phyloP scores from a whole-genome alignment of 306 rosid species.

The Prunus davidiana region DNA sequence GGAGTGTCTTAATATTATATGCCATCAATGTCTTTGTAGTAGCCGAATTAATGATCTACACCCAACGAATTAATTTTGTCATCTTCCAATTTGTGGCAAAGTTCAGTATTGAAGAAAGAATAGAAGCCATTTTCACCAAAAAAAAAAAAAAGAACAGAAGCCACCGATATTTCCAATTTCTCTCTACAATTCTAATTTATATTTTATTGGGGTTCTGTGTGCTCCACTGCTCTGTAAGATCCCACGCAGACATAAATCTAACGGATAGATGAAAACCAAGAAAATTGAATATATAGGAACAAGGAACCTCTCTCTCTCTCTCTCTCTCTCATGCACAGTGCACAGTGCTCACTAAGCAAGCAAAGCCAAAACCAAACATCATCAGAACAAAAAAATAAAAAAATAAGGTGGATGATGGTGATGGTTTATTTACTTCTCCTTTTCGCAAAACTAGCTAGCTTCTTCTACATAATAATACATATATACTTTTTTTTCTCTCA shows the following conservation, averaged over 20 bases:
- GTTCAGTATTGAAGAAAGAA: not conserved
- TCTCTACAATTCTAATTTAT: not conserved
- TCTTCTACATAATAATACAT: not conserved
- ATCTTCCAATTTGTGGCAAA: not conserved
- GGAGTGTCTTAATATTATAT: not conserved
- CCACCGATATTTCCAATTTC: too few relatives aligned
- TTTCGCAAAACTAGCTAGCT: not conserved
- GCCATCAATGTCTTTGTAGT: not conserved
- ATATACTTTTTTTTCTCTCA: slow-evolving; percentile 15
- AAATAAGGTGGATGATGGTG: slow-evolving; percentile 29
- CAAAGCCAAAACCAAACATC: slow-evolving; percentile 10
- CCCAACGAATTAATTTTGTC: not conserved
- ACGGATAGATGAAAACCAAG: not conserved
- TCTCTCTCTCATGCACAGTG: not conserved
- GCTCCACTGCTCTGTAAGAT: not conserved
- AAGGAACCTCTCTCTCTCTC: not conserved
- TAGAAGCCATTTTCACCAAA: too few relatives aligned
- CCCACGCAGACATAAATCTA: not conserved
- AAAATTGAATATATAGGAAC: not conserved
- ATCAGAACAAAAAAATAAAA: not conserved
- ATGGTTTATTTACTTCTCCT: not conserved
- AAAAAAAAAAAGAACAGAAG: too few relatives aligned
- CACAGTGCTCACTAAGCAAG: not conserved
- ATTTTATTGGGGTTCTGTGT: not conserved
- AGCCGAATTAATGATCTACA: not conserved